These are phyloP conservation scores for Penicillium taxi DNA, from an alignment of 495 filamentous ascomycete genomes.

Conservation along the genomic window DNA sequence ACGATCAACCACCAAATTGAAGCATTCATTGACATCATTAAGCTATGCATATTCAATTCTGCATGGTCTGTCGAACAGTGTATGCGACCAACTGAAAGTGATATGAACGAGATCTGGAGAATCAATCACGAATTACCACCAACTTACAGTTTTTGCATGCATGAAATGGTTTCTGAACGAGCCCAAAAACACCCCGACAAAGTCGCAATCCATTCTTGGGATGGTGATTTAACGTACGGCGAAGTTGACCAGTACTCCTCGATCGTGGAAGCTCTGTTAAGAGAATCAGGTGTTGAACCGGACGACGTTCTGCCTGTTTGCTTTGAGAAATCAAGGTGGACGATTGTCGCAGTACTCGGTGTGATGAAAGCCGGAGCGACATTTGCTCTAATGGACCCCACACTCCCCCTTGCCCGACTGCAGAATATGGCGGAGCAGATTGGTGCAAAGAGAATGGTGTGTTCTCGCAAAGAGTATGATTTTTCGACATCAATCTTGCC, in stretches of 20 bases:
- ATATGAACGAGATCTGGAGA: conserved; percentile 26
- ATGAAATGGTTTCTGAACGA: conserved; percentile 37
- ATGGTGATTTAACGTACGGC: conserved; percentile 38
- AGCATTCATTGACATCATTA: conserved; percentile 24
- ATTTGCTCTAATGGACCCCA: conserved; percentile 33
- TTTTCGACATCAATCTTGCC: conserved; percentile 23
- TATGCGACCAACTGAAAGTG: conserved; percentile 18
- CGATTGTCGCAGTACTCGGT: conserved; percentile 35
- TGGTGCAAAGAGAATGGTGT: conserved; percentile 25
- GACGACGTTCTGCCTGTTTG: conserved; percentile 35
- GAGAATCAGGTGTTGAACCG: conserved; percentile 20
- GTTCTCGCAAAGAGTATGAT: conserved; percentile 21
- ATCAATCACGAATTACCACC: conserved; percentile 29
- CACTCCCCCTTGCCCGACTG: conserved; percentile 30
- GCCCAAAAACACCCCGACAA: conserved; percentile 25
- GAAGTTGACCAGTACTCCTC: conserved; percentile 35
- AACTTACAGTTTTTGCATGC: conserved; percentile 33
- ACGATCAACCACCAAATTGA: conserved; percentile 26
- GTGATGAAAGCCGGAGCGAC: conserved; percentile 38
- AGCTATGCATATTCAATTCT: conserved; percentile 19
- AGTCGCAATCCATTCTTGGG: conserved; percentile 39
- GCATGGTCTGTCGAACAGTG: conserved; percentile 17
- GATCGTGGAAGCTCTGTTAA: conserved; percentile 19
- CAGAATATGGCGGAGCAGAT: conserved; percentile 32
- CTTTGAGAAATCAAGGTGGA: conserved; percentile 45